Evolutionary conservation across 2,329 filamentous ascomycete genomes (phyloP).

Genomic region (Microdochium trichocladiopsis): DNA sequence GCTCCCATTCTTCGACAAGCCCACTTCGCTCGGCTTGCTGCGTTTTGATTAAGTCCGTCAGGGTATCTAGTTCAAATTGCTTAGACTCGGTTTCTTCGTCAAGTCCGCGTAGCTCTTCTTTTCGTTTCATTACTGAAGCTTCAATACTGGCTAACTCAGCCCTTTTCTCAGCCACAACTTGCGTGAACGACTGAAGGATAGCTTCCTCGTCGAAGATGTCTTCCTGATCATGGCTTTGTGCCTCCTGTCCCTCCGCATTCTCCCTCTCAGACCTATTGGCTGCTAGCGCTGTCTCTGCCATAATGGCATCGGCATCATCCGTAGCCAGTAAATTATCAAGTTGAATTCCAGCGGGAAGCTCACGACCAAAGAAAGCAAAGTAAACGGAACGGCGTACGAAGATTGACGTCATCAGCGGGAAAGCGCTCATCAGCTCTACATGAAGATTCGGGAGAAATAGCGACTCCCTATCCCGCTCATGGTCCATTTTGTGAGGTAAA

Average conservation of each 20-base stretch:
- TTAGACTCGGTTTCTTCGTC: background rate
- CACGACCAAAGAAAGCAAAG: background rate
- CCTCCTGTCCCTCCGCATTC: background rate
- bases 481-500: background rate
- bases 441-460: background rate
- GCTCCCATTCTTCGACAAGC: background rate
- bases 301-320: background rate
- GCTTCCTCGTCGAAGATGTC: background rate
- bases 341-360: background rate
- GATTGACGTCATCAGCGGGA: background rate
- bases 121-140: background rate
- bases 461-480: background rate
- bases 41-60: too few relatives aligned
- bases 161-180: background rate
- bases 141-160: background rate
- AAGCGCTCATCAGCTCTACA: background rate
- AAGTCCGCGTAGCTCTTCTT: background rate
- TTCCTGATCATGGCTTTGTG: background rate
- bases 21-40: background rate
- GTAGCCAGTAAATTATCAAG: background rate
- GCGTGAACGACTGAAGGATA: background rate
- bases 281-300: background rate
- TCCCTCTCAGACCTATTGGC: background rate
- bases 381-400: background rate
- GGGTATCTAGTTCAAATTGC: background rate